These are phyloP conservation scores for Suillus decipiens DNA, from an alignment of 768 basidiomycete genomes.

Conservation along the genomic window DNA sequence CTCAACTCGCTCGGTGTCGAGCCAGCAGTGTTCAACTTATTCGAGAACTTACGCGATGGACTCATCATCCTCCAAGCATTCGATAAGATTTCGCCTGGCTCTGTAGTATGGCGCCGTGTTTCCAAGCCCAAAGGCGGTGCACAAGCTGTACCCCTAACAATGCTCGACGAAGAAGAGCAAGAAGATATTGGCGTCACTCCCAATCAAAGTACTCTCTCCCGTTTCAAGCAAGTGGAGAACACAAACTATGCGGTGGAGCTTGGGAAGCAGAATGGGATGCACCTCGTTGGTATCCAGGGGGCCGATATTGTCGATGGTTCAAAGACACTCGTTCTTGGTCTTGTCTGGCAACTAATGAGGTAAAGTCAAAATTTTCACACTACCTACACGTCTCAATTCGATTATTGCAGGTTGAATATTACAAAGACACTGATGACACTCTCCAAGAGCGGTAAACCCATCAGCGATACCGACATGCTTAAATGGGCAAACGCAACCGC, in stretches of 20 bases:
- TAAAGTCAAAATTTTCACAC: constrained; percentile 25
- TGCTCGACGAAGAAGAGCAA: constrained; percentile 55
- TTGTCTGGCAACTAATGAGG: constrained; percentile 99
- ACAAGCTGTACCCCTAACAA: constrained; percentile 39
- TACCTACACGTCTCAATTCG: not conserved
- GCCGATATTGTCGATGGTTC: constrained; percentile 95
- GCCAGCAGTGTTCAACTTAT: constrained; percentile 93
- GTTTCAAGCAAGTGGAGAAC: constrained; percentile 98
- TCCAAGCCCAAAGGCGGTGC: constrained; percentile 77
- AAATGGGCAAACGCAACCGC: constrained; percentile 95
- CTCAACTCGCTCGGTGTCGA: constrained; percentile 97
- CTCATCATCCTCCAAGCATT: constrained; percentile 92
- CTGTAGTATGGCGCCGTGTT: constrained; percentile 94
- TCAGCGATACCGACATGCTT: constrained; percentile 91
- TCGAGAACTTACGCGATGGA: constrained; percentile 95
- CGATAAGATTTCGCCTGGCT: constrained; percentile 91
- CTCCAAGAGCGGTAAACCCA: constrained; percentile 71
- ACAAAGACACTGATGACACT: constrained; percentile 84
- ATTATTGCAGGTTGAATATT: constrained; percentile 69
- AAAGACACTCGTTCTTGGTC: constrained; percentile 90
- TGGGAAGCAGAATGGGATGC: constrained; percentile 90
- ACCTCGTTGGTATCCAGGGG: constrained; percentile 96
- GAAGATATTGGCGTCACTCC: constrained; percentile 83
- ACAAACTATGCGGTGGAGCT: constrained; percentile 96
- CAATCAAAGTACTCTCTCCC: constrained; percentile 81